Base-by-base conservation (phyloP, 805 yeast genomes). In the Ogataea ganodermae region DNA sequence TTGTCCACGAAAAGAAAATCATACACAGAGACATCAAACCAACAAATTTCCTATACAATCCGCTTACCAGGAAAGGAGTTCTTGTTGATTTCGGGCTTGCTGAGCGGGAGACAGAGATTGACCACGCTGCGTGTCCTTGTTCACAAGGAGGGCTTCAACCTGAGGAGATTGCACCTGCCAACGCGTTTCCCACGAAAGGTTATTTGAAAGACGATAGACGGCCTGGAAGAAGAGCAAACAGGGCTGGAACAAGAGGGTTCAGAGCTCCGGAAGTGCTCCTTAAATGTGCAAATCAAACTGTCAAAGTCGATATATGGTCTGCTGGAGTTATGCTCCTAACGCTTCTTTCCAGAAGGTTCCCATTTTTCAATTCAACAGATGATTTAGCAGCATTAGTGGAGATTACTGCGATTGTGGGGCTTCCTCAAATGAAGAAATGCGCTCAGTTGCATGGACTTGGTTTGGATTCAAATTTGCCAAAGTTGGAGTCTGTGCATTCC, bases 241-340 rank as follows among this genome's bases (percentile, higher is more conserved):
- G 99, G 58, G 99, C 99, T 14, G 97, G 97, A 7, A 90, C 97
- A 1, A 75, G 97, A 57, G 97, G 97, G 0, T 90, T 90, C 61
- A 75, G 97, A 56, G 96, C 97, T 0, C 97, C 97, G 0, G 97
- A 90, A 63, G 97, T 90, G 3, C 70, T 91, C 45, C 76, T 89
- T 67, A 89, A 89, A 63, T 90, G 97, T 66, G 79, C 86, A 1
- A 82, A 86, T 49, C 97, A 90, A 69, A 76, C 86, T 3, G 79
- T 87, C 5, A 86, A 84, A 63, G 80, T 90, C 36, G 97, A 90
- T 65, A 79, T 89, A 7, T 90, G 97, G 97, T 84, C 96, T 1
- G 95, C 89, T 0, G 97, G 97, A 2, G 89, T 90, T 10, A 86
- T 91, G 51, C 75, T 92, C 26, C 71, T 92, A 56, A 86, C 96